phyloP scores from a whole-genome alignment of 495 filamentous ascomycete species.

The Xylaria castorea region DNA sequence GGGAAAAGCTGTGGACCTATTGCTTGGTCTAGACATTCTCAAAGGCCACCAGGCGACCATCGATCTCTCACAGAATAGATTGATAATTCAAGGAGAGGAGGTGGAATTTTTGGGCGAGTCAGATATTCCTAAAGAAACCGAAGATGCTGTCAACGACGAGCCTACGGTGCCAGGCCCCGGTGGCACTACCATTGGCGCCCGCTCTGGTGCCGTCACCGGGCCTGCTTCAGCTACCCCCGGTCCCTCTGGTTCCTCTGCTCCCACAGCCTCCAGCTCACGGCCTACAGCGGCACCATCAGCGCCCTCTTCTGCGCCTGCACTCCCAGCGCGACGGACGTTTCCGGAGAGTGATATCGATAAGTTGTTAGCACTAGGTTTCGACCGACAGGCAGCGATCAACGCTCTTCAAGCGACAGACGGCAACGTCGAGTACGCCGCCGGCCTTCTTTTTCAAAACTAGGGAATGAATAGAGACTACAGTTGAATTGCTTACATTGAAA shows the following conservation, averaged over 20 bases:
- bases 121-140: conserved; percentile 84
- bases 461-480: background rate
- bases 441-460: conserved; percentile 72
- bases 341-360: conserved; percentile 69
- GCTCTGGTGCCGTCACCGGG: conserved; percentile 80
- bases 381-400: conserved; percentile 74
- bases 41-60: conserved; percentile 93
- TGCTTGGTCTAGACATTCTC: conserved; percentile 95
- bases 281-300: conserved; percentile 44
- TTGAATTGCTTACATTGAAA: conserved; percentile 19
- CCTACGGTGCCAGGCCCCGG: conserved; percentile 85
- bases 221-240: conserved; percentile 46
- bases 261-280: conserved; percentile 29
- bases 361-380: conserved; percentile 80
- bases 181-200: conserved; percentile 82
- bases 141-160: conserved; percentile 76
- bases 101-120: conserved; percentile 90
- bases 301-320: conserved; percentile 43
- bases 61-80: conserved; percentile 77
- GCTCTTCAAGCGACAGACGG: conserved; percentile 84
- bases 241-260: conserved; percentile 34
- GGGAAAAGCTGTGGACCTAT: conserved; percentile 94
- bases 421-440: conserved; percentile 85
- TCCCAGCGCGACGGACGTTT: conserved; percentile 49
- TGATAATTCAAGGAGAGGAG: conserved; percentile 86